These are phyloP conservation scores for Hyphochytrium catenoides DNA, from an alignment of 352 stramenopile genomes.

Conservation along the genomic window DNA sequence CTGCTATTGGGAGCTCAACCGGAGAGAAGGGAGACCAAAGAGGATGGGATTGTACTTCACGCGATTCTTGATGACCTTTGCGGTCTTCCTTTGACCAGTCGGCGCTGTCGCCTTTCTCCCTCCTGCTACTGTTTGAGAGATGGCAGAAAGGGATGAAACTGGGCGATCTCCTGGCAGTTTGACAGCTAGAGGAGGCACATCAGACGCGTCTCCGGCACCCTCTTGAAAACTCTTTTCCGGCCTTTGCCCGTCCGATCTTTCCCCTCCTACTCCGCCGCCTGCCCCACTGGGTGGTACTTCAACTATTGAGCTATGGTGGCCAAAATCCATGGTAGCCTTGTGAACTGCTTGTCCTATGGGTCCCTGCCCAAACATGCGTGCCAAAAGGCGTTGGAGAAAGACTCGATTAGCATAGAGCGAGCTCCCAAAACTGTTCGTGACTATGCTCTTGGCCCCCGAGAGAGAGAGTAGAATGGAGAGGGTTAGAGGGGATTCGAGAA, in stretches of 20 bases:
- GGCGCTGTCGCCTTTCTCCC: background rate
- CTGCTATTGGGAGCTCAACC: too few relatives aligned
- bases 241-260: too few relatives aligned
- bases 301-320: slow-evolving; percentile 10
- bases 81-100: slow-evolving; percentile 7
- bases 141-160: background rate
- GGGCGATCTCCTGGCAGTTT: background rate
- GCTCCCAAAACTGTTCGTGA: slow-evolving; percentile 49
- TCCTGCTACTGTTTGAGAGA: slow-evolving; percentile 1
- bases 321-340: slow-evolving; percentile 27
- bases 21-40: slow-evolving; percentile 40
- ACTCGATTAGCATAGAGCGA: slow-evolving; percentile 35
- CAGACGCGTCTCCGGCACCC: too few relatives aligned
- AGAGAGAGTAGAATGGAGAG: slow-evolving; percentile 43
- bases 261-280: too few relatives aligned
- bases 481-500: slow-evolving; percentile 28
- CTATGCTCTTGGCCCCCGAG: slow-evolving; percentile 33
- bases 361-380: slow-evolving; percentile 19
- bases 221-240: too few relatives aligned
- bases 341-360: slow-evolving; percentile 24
- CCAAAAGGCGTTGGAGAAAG: slow-evolving; percentile 20
- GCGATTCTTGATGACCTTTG: slow-evolving; percentile 47
- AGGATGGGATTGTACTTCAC: slow-evolving; percentile 35
- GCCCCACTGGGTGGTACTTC: slow-evolving; percentile 1
- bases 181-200: too few relatives aligned